Evolutionary conservation across 495 filamentous ascomycete species (phyloP).

Genomic region (Aspergillus ostianus): DNA sequence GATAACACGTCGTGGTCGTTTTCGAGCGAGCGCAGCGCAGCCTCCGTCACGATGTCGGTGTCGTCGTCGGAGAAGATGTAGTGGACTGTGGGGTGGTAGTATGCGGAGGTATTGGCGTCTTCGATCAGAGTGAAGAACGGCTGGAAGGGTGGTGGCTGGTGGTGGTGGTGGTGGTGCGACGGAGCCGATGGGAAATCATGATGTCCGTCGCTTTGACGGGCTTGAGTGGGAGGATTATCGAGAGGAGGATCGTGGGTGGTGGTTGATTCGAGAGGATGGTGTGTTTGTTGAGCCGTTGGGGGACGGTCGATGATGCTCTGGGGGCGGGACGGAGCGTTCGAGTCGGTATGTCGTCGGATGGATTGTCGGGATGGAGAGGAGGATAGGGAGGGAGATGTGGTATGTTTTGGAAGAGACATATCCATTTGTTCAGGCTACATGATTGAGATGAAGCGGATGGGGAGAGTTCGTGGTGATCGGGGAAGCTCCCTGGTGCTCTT

Average conservation of each 20-base stretch:
- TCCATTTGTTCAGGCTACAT: slow-evolving; percentile 34
- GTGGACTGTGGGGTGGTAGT: slow-evolving; percentile 79
- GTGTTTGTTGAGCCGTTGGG: slow-evolving; percentile 19
- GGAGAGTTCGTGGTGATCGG: slow-evolving; percentile 8
- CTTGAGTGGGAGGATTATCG: slow-evolving; percentile 6
- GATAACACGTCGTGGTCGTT: slow-evolving; percentile 27
- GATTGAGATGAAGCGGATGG: slow-evolving; percentile 23
- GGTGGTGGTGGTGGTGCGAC: slow-evolving; percentile 10
- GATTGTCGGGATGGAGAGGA: slow-evolving; percentile 35
- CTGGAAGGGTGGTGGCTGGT: slow-evolving; percentile 29
- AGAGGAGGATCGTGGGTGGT: slow-evolving; percentile 5
- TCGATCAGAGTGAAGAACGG: slow-evolving; percentile 57
- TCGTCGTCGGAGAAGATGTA: slow-evolving; percentile 87
- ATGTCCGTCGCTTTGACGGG: slow-evolving; percentile 10
- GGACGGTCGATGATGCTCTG: slow-evolving; percentile 25
- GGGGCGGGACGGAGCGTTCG: slow-evolving; percentile 20
- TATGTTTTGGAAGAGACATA: slow-evolving; percentile 41
- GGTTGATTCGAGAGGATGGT: slow-evolving; percentile 14
- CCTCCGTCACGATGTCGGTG: slow-evolving; percentile 59
- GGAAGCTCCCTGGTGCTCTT: background rate
- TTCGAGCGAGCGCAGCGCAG: slow-evolving; percentile 44
- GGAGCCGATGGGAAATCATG: slow-evolving; percentile 10
- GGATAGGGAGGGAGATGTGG: slow-evolving; percentile 24
- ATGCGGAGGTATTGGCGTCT: slow-evolving; percentile 41
- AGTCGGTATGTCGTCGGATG: slow-evolving; percentile 14